Conservation (phyloP, 441 rosid genomes). For the Euphorbia corollata region DNA sequence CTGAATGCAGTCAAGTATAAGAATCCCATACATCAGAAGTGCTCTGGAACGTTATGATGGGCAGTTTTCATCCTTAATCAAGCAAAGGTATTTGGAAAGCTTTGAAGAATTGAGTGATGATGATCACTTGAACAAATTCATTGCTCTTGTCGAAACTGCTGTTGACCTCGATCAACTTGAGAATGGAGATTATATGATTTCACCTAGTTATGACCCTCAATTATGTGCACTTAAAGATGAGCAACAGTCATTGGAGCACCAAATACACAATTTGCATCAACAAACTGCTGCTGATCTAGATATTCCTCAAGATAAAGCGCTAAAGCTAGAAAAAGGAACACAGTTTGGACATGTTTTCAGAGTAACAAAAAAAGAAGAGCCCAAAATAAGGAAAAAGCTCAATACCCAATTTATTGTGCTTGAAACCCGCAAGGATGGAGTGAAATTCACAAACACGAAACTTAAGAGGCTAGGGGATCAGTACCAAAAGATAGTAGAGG, state of each 20-base stretch:
- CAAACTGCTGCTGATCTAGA: constrained; percentile 84
- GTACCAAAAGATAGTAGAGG: constrained; percentile 77
- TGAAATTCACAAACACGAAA: constrained; percentile 90
- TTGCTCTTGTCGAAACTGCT: constrained; percentile 74
- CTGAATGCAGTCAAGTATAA: constrained; percentile 66
- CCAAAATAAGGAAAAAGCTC: constrained; percentile 85
- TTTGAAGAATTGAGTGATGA: constrained; percentile 54
- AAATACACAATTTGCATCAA: constrained; percentile 72
- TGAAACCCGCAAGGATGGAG: constrained; percentile 98
- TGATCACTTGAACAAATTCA: constrained; percentile 71
- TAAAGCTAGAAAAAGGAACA: constrained; percentile 87
- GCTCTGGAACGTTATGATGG: constrained; percentile 64
- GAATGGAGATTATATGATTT: constrained; percentile 94
- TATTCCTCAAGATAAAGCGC: constrained; percentile 65
- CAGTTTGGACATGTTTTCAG: constrained; percentile 95
- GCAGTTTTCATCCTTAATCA: constrained; percentile 58
- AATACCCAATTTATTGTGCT: constrained; percentile 76
- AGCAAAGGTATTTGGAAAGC: constrained; percentile 54
- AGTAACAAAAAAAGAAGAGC: constrained; percentile 98
- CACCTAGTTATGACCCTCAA: constrained; percentile 69
- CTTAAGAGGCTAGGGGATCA: constrained; percentile 87
- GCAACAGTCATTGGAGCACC: constrained; percentile 65
- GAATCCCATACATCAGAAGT: constrained; percentile 75
- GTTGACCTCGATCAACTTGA: constrained; percentile 94
- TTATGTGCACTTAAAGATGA: constrained; percentile 63